Percentiles rank a stretch among this genome's conserved stretches.
Evolutionary conservation across 257 asterid species (phyloP).

Genomic region (Craterostigma plantagineum): DNA sequence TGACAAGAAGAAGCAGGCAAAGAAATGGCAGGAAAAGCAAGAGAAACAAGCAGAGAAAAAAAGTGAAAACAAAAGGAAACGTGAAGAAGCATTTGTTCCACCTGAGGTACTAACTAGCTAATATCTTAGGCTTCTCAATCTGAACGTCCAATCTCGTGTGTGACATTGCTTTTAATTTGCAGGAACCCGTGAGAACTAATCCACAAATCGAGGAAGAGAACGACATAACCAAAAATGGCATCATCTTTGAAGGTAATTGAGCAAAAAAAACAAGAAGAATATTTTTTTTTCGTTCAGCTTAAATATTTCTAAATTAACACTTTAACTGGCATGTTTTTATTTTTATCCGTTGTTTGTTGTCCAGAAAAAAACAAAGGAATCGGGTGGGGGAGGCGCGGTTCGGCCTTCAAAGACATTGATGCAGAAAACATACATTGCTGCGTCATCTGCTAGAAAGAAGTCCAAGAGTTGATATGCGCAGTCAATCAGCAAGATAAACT

Average conservation of each 20-base stretch:
- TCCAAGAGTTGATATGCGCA: conserved; percentile 18
- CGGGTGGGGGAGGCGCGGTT: conserved; percentile 27
- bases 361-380: conserved; percentile 67
- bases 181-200: conserved; percentile 39
- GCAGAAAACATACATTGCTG: conserved; percentile 45
- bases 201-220: conserved; percentile 14
- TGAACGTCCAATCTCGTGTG: neutral
- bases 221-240: conserved; percentile 42
- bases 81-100: conserved; percentile 73
- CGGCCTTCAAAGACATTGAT: conserved; percentile 39
- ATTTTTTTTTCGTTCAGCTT: no score
- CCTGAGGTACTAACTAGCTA: conserved; percentile 52
- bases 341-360: conserved; percentile 1
- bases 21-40: conserved; percentile 84
- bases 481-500: no score
- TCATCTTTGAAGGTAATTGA: conserved; percentile 49
- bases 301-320: neutral
- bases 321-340: conserved; percentile 1
- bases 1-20: conserved; percentile 55
- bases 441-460: conserved; percentile 30
- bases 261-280: no score
- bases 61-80: conserved; percentile 55
- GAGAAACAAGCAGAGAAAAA: conserved; percentile 69
- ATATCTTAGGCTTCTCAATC: no score
- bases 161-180: conserved; percentile 9